These are phyloP conservation scores for Ceratobasidium sp. DNA, from an alignment of 1,284 basidiomycete genomes.

Conservation along the genomic window DNA sequence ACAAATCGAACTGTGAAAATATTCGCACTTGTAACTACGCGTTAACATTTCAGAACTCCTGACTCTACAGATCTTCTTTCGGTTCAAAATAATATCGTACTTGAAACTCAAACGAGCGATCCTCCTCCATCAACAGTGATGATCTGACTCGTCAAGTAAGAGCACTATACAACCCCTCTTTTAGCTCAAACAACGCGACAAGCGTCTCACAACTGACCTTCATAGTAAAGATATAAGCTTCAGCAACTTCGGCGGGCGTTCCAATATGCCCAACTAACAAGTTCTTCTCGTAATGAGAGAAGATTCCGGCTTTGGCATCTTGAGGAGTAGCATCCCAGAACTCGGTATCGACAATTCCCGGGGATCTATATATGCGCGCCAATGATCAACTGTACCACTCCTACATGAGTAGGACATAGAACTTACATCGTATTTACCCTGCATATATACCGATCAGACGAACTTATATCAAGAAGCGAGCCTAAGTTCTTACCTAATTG, in stretches of 20 bases:
- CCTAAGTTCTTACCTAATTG: background rate
- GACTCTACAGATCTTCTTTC: background rate
- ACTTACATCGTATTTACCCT: slow-evolving; percentile 22
- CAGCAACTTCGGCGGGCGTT: background rate
- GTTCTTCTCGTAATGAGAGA: background rate
- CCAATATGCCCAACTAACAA: slow-evolving; percentile 10
- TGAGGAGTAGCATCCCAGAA: background rate
- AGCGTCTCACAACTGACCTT: background rate
- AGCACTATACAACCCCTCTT: background rate
- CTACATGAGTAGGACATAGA: background rate
- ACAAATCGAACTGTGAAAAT: too few relatives aligned
- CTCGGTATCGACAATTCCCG: slow-evolving; percentile 19
- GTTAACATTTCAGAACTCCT: background rate
- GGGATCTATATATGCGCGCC: slow-evolving; percentile 5
- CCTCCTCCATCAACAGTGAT: slow-evolving; percentile 28
- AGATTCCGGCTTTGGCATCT: background rate
- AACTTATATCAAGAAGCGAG: background rate
- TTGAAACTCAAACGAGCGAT: slow-evolving; percentile 69
- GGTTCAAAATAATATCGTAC: background rate
- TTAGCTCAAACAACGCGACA: background rate
- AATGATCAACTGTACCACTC: background rate
- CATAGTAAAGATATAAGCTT: slow-evolving; percentile 34
- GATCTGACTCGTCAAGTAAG: slow-evolving; percentile 20
- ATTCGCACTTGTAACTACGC: too few relatives aligned
- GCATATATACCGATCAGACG: background rate